Conservation (phyloP, 164 flowering plant genomes). For the Aristolochia californica region DNA sequence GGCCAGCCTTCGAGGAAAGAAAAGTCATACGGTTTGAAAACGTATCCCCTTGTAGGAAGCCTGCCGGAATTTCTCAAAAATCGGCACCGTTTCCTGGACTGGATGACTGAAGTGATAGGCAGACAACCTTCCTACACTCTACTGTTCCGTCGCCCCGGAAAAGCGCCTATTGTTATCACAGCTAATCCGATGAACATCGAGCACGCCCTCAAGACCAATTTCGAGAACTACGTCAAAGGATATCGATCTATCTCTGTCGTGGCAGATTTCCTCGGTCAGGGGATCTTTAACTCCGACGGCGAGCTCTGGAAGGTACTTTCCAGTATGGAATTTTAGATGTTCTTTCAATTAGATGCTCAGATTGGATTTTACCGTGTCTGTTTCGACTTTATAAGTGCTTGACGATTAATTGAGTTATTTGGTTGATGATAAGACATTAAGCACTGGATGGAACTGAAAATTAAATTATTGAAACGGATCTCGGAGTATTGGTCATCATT, state of each 20-base stretch:
- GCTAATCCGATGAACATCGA: conserved; percentile 39
- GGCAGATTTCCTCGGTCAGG: too few species aligned
- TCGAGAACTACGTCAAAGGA: conserved; percentile 50
- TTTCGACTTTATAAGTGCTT: too few species aligned
- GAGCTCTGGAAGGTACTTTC: conserved; percentile 28
- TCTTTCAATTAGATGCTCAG: too few species aligned
- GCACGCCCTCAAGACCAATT: conserved; percentile 41
- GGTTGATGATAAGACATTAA: too few species aligned
- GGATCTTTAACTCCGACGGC: conserved; percentile 50
- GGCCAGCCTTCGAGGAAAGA: conserved; percentile 2
- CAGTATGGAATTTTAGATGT: too few species aligned
- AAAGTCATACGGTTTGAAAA: conserved; percentile 23
- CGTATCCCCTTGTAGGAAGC: conserved; percentile 42
- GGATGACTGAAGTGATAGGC: conserved; percentile 36
- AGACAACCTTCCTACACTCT: conserved; percentile 34
- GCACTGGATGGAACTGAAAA: too few species aligned
- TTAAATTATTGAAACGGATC: too few species aligned
- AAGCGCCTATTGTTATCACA: conserved; percentile 22
- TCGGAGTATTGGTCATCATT: too few species aligned
- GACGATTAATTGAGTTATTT: too few species aligned
- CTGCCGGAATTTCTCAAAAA: conserved; percentile 37
- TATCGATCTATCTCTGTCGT: conserved; percentile 24
- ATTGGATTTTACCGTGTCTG: too few species aligned
- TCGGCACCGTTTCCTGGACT: conserved; percentile 53
- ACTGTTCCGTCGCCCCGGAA: conserved; percentile 44